Conservation (phyloP, 495 filamentous ascomycete genomes). For the Amorphotheca resinae region DNA sequence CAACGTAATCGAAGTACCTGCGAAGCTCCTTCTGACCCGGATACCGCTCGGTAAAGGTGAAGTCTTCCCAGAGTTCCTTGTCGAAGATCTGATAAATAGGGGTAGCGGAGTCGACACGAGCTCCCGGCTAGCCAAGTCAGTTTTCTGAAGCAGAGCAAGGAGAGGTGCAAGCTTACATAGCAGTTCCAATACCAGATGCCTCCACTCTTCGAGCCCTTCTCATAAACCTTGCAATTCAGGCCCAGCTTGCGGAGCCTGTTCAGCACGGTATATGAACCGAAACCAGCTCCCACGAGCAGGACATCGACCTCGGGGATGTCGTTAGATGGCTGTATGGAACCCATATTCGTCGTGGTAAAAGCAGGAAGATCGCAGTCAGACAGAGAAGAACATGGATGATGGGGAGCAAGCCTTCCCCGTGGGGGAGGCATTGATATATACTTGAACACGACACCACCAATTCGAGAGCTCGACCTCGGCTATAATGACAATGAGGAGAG, state of each 20-base stretch:
- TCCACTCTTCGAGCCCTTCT: neutral
- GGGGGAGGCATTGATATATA: too few relatives aligned
- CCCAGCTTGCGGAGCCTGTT: neutral
- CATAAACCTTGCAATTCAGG: neutral
- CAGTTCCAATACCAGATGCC: constrained; percentile 3
- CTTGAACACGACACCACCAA: too few relatives aligned
- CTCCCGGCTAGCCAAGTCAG: too few relatives aligned
- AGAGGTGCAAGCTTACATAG: too few relatives aligned
- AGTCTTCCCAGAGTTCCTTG: constrained; percentile 25
- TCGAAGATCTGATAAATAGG: constrained; percentile 16
- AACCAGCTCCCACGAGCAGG: constrained; percentile 1
- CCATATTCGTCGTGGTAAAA: neutral
- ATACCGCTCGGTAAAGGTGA: constrained; percentile 33
- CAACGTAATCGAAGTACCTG: constrained; percentile 32
- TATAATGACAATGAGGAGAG: too few relatives aligned
- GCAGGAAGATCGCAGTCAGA: too few relatives aligned
- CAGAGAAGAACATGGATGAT: too few relatives aligned
- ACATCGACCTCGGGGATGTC: neutral
- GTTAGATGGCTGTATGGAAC: neutral
- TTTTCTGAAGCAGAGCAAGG: too few relatives aligned
- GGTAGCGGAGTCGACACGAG: neutral
- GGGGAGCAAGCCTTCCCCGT: too few relatives aligned
- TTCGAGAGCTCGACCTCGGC: too few relatives aligned
- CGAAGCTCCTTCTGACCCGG: constrained; percentile 27
- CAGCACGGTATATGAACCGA: neutral